Evolutionary conservation across 352 stramenopile species (phyloP), one percentile per base, ranked within the genome.

Genomic region (Pelagophyceae sp.): DNA sequence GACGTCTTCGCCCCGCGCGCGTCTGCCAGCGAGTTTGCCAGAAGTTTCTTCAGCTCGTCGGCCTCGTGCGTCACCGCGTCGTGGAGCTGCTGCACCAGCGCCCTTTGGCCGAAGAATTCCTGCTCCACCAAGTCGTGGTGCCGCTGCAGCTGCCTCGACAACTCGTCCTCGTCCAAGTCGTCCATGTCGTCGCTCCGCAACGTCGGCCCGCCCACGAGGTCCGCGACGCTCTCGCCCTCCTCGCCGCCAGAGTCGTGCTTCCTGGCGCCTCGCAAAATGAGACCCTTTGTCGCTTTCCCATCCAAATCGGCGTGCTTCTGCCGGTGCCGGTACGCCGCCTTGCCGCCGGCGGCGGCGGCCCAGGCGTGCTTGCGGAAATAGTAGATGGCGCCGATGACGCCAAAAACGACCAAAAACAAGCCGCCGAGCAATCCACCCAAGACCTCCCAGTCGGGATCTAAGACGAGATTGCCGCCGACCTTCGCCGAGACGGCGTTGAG

Each of bases 381-480:
- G 45, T 83, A 83, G 1, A 83, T 35, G 17, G 70, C 77, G 29
- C 38, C 69, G n/a, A 85, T 63, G 25, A 95, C 81, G 11, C 87
- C 81, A 0, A 86, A 78, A 0, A 96, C 83, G 67, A 94, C 86
- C 0, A 83, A 87, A 25, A 94, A 85, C 0, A 96, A 79, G 0
- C 89, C 91, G 2, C 85, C 83, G 0, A 96, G 78, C 0, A 96
- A 70, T 0, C 88, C 88, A 0, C 87, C 77, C 38, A 96, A 91
- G 1, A 96, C 83, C 0, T 78, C 81, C 91, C 91, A 96, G 79
- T 96, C 88, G 1, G 91, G 90, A n/a, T 88, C 87, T 35, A 95
- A 82, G 25, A 96, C 92, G 61, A 95, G 84, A 31, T 92, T 87
- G 45, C 91, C 83, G 1, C 83, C 88, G 32, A 69, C 25, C 80